These are phyloP conservation scores for Calocybe indica DNA, from an alignment of 768 basidiomycete species.

Conservation along the genomic window DNA sequence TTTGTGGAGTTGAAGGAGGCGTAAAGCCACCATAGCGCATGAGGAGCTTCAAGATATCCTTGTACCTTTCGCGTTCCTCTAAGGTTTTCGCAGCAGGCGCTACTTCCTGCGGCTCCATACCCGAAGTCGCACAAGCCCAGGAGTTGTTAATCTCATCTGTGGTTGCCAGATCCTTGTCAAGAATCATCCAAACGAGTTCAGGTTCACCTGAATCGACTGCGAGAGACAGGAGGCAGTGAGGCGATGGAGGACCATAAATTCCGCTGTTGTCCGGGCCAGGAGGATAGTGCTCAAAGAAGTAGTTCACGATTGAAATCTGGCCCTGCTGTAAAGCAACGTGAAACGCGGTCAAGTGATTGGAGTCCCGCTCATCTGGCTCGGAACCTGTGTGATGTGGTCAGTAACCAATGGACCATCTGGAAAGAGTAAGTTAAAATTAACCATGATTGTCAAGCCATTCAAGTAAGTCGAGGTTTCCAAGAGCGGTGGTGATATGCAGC, in stretches of 20 bases:
- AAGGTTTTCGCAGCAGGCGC: constrained; percentile 12
- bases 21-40: constrained; percentile 45
- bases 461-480: constrained; percentile 52
- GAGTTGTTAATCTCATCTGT: constrained; percentile 42
- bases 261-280: constrained; percentile 45
- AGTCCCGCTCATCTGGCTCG: constrained; percentile 66
- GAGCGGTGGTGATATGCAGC: constrained; percentile 56
- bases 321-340: constrained; percentile 57
- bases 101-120: constrained; percentile 16
- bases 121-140: constrained; percentile 43
- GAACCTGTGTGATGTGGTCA: constrained; percentile 42
- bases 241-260: constrained; percentile 40
- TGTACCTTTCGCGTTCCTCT: constrained; percentile 27
- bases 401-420: constrained; percentile 8
- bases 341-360: constrained; percentile 52
- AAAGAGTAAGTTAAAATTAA: constrained; percentile 24
- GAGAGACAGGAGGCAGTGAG: constrained; percentile 44
- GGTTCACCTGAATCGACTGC: constrained; percentile 59
- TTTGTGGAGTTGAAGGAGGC: constrained; percentile 29
- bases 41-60: constrained; percentile 49
- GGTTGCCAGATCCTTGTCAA: constrained; percentile 50
- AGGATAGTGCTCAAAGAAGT: constrained; percentile 58
- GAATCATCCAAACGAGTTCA: constrained; percentile 57
- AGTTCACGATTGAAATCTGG: constrained; percentile 43
- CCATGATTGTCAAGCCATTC: constrained; percentile 71